phyloP scores from a whole-genome alignment of 192 early-diverging fungal genomes.

The Podila epicladia region DNA sequence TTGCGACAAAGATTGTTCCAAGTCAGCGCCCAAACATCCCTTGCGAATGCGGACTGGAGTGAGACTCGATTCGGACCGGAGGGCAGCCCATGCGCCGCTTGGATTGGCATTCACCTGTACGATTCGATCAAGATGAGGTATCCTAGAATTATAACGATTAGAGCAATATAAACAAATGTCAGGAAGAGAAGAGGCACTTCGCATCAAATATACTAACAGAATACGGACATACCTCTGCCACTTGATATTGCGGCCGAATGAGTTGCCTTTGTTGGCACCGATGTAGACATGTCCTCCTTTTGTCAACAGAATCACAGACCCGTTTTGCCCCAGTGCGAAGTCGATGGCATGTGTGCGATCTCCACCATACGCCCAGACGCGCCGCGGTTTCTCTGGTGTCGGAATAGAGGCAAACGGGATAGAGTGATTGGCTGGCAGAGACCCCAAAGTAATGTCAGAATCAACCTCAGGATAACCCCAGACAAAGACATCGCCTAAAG shows the following conservation, averaged over 20 bases:
- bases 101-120: conserved; percentile 64
- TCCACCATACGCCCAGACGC: conserved; percentile 67
- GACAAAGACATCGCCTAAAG: conserved; percentile 35
- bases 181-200: too few relatives aligned
- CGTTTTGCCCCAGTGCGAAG: conserved; percentile 76
- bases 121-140: conserved; percentile 70
- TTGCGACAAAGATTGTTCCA: conserved; percentile 49
- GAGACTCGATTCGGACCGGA: conserved; percentile 63
- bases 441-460: conserved; percentile 31
- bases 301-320: conserved; percentile 72
- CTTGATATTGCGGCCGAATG: conserved; percentile 34
- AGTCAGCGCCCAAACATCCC: conserved; percentile 45
- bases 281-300: conserved; percentile 71
- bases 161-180: background rate
- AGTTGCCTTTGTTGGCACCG: conserved; percentile 54
- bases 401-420: conserved; percentile 13
- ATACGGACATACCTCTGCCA: conserved; percentile 35
- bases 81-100: conserved; percentile 70
- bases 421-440: conserved; percentile 30
- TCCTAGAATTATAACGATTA: conserved; percentile 5
- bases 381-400: conserved; percentile 44
- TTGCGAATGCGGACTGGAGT: conserved; percentile 21
- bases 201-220: background rate
- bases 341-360: conserved; percentile 60
- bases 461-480: conserved; percentile 48